Base-by-base conservation (phyloP, 1,284 basidiomycete species). In the Gomphus sp. region DNA sequence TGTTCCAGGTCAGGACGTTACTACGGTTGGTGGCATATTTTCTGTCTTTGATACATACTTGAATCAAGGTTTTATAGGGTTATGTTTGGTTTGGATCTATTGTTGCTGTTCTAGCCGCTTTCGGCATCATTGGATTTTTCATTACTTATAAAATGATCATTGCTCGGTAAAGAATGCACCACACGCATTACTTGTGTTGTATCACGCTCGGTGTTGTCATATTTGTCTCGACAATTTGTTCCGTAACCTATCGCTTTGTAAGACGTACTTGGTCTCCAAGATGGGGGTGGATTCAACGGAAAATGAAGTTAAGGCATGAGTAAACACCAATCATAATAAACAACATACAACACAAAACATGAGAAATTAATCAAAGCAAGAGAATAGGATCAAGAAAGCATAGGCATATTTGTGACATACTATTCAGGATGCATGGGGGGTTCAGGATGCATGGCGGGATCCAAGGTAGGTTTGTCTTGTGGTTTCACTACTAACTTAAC, bases 61-160 rank as follows among this genome's bases (percentile, higher is more conserved):
- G 44, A 25, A 36, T 36, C 55, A n/a, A 43, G 28, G 11, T 34
- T 54, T 28, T 43, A 56, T 11, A 75, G 70, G 77, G 79, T 2
- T 87, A 82, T 63, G 72, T 76, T 12, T 96, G 93, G 93, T 97
- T 96, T 69, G 74, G 80, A 25, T 83, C 86, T n/a, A 95, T 96
- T 64, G 82, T 96, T 18, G 89, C 82, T 0, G 79, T 76, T 49
- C 79, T 96, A 0, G 82, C 83, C 1, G 81, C 82, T 0, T 91
- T 96, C 69, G 93, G 91, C 2, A 60, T 89, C 43, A 70, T 93
- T 41, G 91, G 91, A 3, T 91, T 89, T 6, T 93, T 87, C 71
- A 81, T 87, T 31, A 92, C 93, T 0, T 91, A 91, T 69, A 83
- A 80, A 59, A 80, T 91, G 66, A 86, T 91, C 84, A 75, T 85